phyloP scores from a whole-genome alignment of 23 red algal species.

The Pyropia yezoensis region DNA sequence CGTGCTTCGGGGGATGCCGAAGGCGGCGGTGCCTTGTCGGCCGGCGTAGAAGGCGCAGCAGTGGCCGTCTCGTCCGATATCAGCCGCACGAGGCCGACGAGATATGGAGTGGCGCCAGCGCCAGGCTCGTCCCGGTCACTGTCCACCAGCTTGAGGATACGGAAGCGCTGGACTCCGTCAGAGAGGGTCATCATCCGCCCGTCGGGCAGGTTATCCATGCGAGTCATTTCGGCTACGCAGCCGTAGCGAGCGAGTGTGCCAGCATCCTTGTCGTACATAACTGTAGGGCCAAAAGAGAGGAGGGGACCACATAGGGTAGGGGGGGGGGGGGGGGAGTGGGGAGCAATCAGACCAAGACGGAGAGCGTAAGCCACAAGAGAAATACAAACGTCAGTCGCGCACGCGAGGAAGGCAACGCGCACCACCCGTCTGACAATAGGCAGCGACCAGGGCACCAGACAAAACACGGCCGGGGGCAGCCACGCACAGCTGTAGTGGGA shows the following conservation, averaged over 20 bases:
- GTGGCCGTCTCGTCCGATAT: neutral
- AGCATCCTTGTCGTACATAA: slow-evolving; percentile 63
- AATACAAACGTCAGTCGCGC: no score
- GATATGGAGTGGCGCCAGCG: neutral
- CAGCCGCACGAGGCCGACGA: neutral
- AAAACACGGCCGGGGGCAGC: no score
- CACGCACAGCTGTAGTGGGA: no score
- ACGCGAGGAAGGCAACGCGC: no score
- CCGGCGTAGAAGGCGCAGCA: neutral
- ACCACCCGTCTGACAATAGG: no score
- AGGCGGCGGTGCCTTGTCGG: neutral
- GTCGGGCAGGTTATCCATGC: slow-evolving; percentile 69
- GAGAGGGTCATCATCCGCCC: slow-evolving; percentile 79
- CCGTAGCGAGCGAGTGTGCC: slow-evolving; percentile 40
- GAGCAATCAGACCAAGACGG: no score
- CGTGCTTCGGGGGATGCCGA: slow-evolving; percentile 3
- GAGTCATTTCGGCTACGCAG: slow-evolving; percentile 64
- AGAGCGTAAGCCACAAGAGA: no score
- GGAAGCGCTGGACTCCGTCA: slow-evolving; percentile 56
- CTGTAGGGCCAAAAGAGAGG: neutral
- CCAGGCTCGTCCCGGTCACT: slow-evolving; percentile 44
- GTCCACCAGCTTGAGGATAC: slow-evolving; percentile 50
- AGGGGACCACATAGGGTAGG: no score
- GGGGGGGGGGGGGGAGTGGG: no score
- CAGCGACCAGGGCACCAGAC: no score